phyloP scores from a whole-genome alignment of 2,329 filamentous ascomycete genomes.

The Fusarium pseudograminearum region DNA sequence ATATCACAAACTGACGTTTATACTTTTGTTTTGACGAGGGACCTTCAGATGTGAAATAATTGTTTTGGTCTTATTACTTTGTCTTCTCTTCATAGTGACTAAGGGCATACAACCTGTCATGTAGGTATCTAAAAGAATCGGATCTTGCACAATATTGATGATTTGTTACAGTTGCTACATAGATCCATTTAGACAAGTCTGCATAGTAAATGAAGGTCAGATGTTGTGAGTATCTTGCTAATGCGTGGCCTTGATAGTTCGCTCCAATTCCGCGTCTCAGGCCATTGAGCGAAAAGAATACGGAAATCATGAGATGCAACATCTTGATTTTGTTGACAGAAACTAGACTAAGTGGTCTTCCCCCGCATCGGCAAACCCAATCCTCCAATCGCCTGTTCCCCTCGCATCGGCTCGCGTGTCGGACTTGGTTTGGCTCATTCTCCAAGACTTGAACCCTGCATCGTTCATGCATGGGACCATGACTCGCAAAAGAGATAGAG shows the following conservation, averaged over 20 bases:
- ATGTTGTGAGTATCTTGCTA: neutral
- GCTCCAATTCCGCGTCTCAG: neutral
- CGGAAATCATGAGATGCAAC: slow-evolving; percentile 6
- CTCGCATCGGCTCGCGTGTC: slow-evolving; percentile 49
- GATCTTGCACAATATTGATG: neutral
- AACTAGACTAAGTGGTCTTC: neutral
- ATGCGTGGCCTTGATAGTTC: neutral
- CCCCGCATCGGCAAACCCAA: slow-evolving; percentile 11
- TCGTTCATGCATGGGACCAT: slow-evolving; percentile 8
- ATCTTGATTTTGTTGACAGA: slow-evolving; percentile 5
- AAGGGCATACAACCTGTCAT: neutral
- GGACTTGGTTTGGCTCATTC: slow-evolving; percentile 26
- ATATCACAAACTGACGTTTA: neutral
- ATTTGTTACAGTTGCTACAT: neutral
- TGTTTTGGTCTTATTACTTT: neutral
- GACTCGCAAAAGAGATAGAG: neutral
- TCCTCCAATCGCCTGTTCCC: slow-evolving; percentile 39
- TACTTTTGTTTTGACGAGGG: neutral
- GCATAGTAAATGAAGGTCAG: neutral
- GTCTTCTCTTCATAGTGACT: neutral
- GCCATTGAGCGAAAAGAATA: slow-evolving; percentile 1
- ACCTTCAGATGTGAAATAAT: neutral
- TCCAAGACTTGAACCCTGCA: slow-evolving; percentile 20
- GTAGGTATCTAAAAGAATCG: neutral
- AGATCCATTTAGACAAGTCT: neutral